Conservation (phyloP, 306 rosid genomes). For the Prunus fruticosa region DNA sequence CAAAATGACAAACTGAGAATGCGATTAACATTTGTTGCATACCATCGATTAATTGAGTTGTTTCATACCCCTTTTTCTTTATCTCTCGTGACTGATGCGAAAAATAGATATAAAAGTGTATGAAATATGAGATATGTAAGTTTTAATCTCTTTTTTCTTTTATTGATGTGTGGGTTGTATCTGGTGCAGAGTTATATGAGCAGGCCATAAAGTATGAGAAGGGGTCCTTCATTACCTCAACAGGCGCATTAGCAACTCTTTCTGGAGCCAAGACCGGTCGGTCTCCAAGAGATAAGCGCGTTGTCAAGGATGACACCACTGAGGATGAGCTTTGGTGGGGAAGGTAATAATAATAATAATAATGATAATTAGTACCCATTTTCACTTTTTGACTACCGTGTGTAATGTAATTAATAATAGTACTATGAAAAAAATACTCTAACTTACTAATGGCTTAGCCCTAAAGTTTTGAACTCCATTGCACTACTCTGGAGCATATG, state of each 20-base stretch:
- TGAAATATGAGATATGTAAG: no score
- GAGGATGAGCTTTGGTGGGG: constrained; percentile 95
- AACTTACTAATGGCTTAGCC: no score
- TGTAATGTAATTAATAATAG: not conserved
- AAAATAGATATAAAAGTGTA: no score
- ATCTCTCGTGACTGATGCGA: no score
- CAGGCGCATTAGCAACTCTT: constrained; percentile 89
- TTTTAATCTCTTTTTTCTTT: no score
- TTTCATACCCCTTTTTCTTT: no score
- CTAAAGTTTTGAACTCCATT: no score
- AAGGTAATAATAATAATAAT: constrained; percentile 42
- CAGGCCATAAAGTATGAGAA: constrained; percentile 74
- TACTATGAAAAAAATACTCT: no score
- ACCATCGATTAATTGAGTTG: not conserved
- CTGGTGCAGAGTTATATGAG: constrained; percentile 66
- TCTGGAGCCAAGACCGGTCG: constrained; percentile 98
- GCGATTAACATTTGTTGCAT: not conserved
- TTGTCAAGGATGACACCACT: constrained; percentile 63
- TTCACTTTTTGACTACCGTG: not conserved
- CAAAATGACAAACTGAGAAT: not conserved
- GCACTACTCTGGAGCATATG: fast-evolving
- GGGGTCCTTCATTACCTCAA: constrained; percentile 73
- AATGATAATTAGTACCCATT: not conserved
- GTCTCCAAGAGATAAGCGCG: constrained; percentile 86
- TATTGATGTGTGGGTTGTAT: constrained; percentile 2